phyloP scores from a whole-genome alignment of 305 asterid species.

The Stenogyne calaminthoides region DNA sequence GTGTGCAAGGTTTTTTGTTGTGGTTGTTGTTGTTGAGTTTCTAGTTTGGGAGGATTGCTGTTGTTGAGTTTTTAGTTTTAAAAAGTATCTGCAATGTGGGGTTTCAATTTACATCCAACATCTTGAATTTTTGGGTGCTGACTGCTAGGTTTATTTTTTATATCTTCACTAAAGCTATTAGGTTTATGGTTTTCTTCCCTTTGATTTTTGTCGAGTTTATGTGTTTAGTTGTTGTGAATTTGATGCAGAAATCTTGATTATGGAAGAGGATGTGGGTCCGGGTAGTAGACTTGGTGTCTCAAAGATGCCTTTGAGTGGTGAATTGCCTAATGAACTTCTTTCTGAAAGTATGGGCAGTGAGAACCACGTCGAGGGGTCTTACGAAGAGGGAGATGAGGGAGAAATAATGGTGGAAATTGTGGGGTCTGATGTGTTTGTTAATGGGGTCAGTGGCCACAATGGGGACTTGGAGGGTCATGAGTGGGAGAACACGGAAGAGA shows the following conservation, averaged over 20 bases:
- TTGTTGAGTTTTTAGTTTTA: not conserved
- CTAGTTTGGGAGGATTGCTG: not conserved
- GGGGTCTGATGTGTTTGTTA: slow-evolving; percentile 71
- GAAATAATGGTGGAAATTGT: slow-evolving; percentile 75
- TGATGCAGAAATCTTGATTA: slow-evolving; percentile 43
- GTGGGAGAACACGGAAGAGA: slow-evolving; percentile 36
- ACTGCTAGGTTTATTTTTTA: not conserved
- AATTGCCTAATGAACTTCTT: slow-evolving; percentile 37
- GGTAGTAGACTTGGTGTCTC: slow-evolving; percentile 40
- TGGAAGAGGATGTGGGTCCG: slow-evolving; percentile 62
- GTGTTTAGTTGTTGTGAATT: slow-evolving; percentile 25
- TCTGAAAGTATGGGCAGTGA: slow-evolving; percentile 36
- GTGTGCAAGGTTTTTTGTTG: not conserved
- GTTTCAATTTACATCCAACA: not conserved
- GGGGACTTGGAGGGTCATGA: slow-evolving; percentile 37
- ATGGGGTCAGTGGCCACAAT: slow-evolving; percentile 53
- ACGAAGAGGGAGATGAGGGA: slow-evolving; percentile 44
- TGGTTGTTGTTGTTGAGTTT: no score
- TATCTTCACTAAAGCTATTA: slow-evolving; percentile 1
- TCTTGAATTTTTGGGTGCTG: not conserved
- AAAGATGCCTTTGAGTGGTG: slow-evolving; percentile 35
- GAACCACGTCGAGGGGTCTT: slow-evolving; percentile 40
- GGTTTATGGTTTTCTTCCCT: slow-evolving; percentile 26
- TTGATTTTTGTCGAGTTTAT: slow-evolving; percentile 13
- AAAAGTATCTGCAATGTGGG: not conserved